Evolutionary conservation across 2,329 filamentous ascomycete species (phyloP).

Genomic region (Verticillium albo-atrum): DNA sequence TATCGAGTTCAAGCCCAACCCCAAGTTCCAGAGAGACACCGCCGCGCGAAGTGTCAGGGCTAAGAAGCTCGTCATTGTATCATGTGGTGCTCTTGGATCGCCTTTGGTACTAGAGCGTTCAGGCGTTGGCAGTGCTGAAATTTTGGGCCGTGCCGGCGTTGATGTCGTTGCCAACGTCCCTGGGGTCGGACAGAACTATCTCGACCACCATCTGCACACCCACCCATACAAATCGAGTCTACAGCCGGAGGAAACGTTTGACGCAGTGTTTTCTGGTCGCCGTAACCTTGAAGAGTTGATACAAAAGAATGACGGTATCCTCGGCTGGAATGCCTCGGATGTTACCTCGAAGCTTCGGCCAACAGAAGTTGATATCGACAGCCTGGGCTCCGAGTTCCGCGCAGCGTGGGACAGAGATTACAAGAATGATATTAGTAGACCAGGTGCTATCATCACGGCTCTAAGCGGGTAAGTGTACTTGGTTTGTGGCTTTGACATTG

Average conservation of each 20-base stretch:
- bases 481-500: not conserved
- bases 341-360: conserved; percentile 51
- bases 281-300: conserved; percentile 40
- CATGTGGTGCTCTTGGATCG: conserved; percentile 46
- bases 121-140: conserved; percentile 46
- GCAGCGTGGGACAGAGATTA: conserved; percentile 53
- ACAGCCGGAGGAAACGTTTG: conserved; percentile 31
- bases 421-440: conserved; percentile 32
- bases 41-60: conserved; percentile 34
- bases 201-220: conserved; percentile 50
- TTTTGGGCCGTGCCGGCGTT: conserved; percentile 44
- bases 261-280: conserved; percentile 45
- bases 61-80: conserved; percentile 46
- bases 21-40: conserved; percentile 29
- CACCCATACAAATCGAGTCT: conserved; percentile 41
- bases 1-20: conserved; percentile 49
- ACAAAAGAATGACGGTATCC: conserved; percentile 38
- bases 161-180: conserved; percentile 40
- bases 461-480: conserved; percentile 25
- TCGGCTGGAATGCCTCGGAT: conserved; percentile 57
- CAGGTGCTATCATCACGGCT: conserved; percentile 39
- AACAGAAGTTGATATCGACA: conserved; percentile 43
- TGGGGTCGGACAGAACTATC: conserved; percentile 49
- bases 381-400: conserved; percentile 48
- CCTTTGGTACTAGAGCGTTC: conserved; percentile 58